Base-by-base conservation (phyloP, 192 early-diverging fungal species). In the Rhizophagus clarus region DNA sequence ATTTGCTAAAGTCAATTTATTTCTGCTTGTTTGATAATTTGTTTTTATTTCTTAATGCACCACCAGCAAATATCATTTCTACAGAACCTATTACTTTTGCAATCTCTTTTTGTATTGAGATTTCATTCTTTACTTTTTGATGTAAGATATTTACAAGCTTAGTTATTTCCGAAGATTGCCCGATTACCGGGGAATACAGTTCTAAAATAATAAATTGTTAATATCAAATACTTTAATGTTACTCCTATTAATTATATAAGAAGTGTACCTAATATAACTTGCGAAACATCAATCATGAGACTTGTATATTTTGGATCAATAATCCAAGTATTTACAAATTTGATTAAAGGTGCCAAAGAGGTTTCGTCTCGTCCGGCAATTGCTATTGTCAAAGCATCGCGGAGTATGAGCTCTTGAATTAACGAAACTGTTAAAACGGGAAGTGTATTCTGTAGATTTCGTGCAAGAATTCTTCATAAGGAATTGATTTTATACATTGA, bases 371-470 rank as follows among this genome's bases (percentile, higher is more conserved):
- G 87, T 69, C 95, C 95, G 64, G 92, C 87, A 77, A 99, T 85
- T 11, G 97, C 97, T 10, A 84, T 81, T 61, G 81, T 87, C 31
- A 99, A 87, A 20, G 90, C 96, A 61, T 95, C 94, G 74, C 96
- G 92, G 77, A 96, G 92, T 61, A 96, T 88, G 34, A 99, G 88
- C 84, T 99, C 97, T 81, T 97, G 94, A 68, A 98, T 82, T 81
- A 99, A 76, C 74, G 93, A 89, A 28, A 94, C 89, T 2, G 95
- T 89, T 2, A 95, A 88, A 62, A 92, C 74, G 0, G 90, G 86
- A 4, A 85, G 79, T 37, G 80, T 70, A 60, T 26, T 47, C 77
- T 79, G 29, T 32, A 67, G 82, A 31, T 8, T 63, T 24, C 76
- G 26, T 31, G 34, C 4, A 40, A 40, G 6, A 20, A 56, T 22